Evolutionary conservation across 129 eudicot genomes (phyloP).

Genomic region (Centrapalus pauciflorus): DNA sequence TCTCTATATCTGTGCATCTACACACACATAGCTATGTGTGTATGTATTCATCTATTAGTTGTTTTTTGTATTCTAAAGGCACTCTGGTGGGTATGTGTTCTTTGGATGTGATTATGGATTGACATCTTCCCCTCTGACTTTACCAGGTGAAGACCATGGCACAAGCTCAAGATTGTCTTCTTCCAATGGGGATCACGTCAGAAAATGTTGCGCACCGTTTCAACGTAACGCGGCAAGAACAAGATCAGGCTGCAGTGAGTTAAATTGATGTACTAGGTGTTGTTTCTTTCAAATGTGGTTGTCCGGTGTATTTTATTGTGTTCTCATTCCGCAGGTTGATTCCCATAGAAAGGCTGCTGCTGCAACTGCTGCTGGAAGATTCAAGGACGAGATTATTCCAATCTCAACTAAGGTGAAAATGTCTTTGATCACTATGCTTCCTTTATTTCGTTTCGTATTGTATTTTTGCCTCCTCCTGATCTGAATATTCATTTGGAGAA

Average conservation of each 20-base stretch:
- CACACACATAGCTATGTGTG: not conserved
- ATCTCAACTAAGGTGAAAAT: conserved; percentile 69
- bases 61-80: not conserved
- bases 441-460: not conserved
- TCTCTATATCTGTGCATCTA: not conserved
- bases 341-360: conserved; percentile 98
- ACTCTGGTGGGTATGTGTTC: not conserved
- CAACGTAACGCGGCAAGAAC: conserved; percentile 84
- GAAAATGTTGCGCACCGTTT: conserved; percentile 91
- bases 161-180: conserved; percentile 94
- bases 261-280: not conserved
- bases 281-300: not conserved
- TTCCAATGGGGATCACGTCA: conserved; percentile 97
- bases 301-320: not conserved
- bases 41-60: not conserved
- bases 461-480: not conserved
- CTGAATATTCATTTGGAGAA: conserved; percentile 11
- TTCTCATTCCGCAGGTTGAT: conserved; percentile 49
- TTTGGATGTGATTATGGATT: not conserved
- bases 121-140: conserved; percentile 1
- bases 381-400: conserved; percentile 87
- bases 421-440: not conserved
- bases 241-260: conserved; percentile 98
- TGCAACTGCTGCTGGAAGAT: conserved; percentile 90
- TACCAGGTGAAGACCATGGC: conserved; percentile 70